Base-by-base conservation (phyloP, 1,284 basidiomycete species). In the Trichosporon faecale region DNA sequence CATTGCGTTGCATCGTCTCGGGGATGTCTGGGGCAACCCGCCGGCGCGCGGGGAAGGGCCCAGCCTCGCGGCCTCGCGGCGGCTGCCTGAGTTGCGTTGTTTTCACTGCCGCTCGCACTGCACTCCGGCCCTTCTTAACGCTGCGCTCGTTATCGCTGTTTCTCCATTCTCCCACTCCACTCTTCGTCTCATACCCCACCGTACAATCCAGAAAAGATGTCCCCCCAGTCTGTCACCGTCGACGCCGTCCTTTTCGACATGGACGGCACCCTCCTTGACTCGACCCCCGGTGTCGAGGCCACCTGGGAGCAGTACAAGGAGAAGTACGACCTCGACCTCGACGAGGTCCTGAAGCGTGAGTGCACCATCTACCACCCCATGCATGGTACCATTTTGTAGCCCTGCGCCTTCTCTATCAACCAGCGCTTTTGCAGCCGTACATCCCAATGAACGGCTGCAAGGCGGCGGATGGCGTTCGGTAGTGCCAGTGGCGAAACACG, bases 221-320 rank as follows among this genome's bases (percentile, higher is more conserved):
- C 49, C 9, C 57, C 57, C 21, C 57, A 61, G 57, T n/a, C 67
- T 18, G 66, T 66, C 57, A 72, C 67, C 33, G 66, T 68, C 31
- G 68, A 66, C 64, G 75, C 64, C 16, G 40, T 81, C 64, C 76
- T 82, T 40, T 82, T 79, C 71, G 82, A 83, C 72, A 83, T 83
- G 82, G 82, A 83, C 74, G 82, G 82, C 57, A 83, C 81, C 5
- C 73, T 83, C 31, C 75, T 83, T 16, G 80, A 82, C 68, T 82
- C 81, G 12, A 84, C 82, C 9, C 81, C 81, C 1, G 81, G 78
- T 35, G 83, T 84, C 4, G 55, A 79, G 9, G 80, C 80, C 1
- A 81, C 79, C 6, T 84, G 83, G 83, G 73, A 79, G 31, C 76
- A 75, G 52, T 83, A 79, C 70, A 80, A 78, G 5, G 66, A 71